phyloP scores from a whole-genome alignment of 2,329 filamentous ascomycete genomes.

The Biscogniauxia marginata region DNA sequence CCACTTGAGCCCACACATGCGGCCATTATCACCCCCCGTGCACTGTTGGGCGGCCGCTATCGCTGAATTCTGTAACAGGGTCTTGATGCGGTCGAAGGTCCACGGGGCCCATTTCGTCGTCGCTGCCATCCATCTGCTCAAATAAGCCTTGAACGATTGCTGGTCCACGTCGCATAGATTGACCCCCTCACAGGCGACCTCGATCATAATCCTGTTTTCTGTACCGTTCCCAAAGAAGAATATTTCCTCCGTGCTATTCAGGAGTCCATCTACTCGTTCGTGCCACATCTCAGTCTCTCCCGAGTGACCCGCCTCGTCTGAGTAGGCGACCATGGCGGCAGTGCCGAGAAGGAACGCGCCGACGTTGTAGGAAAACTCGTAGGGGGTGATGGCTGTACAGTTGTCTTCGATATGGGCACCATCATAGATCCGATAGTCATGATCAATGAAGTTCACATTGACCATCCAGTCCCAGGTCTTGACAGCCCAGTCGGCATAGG shows the following conservation, averaged over 20 bases:
- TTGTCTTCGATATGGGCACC: conserved; percentile 57
- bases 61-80: conserved; percentile 54
- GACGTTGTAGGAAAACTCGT: conserved; percentile 70
- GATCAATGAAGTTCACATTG: conserved; percentile 55
- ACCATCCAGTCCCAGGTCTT: conserved; percentile 70
- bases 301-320: conserved; percentile 32
- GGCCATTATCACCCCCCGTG: conserved; percentile 53
- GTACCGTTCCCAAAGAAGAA: conserved; percentile 50
- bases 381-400: conserved; percentile 56
- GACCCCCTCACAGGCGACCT: conserved; percentile 63
- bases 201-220: conserved; percentile 55
- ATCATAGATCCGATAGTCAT: conserved; percentile 61
- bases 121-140: conserved; percentile 60
- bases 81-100: conserved; percentile 52
- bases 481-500: conserved; percentile 76
- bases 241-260: conserved; percentile 53
- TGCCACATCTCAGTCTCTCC: conserved; percentile 51
- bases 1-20: conserved; percentile 62
- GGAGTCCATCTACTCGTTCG: conserved; percentile 54
- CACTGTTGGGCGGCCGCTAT: conserved; percentile 57
- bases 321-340: conserved; percentile 68
- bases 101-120: conserved; percentile 64
- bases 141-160: conserved; percentile 63
- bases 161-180: conserved; percentile 62
- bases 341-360: conserved; percentile 65